Evolutionary conservation across 352 stramenopile genomes (phyloP), one percentile per base, ranked within the genome.

Genomic region (Achlya hypogyna): DNA sequence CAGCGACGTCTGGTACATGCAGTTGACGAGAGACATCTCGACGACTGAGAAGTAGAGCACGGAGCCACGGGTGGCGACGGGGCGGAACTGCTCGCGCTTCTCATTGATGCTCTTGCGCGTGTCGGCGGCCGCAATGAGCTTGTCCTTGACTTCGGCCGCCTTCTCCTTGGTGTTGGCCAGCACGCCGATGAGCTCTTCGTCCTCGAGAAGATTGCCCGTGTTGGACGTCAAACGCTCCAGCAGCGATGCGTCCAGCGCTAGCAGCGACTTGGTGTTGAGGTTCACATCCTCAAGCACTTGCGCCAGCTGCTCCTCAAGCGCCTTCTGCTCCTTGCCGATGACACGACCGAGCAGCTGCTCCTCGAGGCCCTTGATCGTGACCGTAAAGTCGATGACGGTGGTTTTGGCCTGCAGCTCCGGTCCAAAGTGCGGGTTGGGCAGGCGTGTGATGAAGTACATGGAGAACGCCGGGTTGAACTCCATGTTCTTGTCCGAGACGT

Each of bases 1-100:
- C 40, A 99, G 75, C 10, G 93, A 98, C 34, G 96, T 99, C 81
- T 99, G 96, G 81, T 99, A 99, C 96, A 99, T 99, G 67, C 94
- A 97, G 75, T 99, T 99, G 51, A 99, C 96, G 51, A 97, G 71
- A 58, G 90, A 98, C 64, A 98, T 98, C 75, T 99, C 96, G 27
- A 99, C 96, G 65, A 99, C 97, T 4, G 91, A 97, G 72, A 99
- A 99, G 70, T 99, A 99, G 0, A 99, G 76, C 23, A 99, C 94
- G 8, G 94, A 98, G 63, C 96, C 97, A 32, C 97, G 86, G 12
- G 92, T 98, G n/a, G 97, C 96, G 6, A 98, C 96, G 2, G 96
- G 93, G 22, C 96, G 88, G 81, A 98, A 99, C 77, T 99, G 95
- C 63, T 99, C 96, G 23, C 97, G 81, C 79, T 99, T 99, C 69